Evolutionary conservation across 228 moss, liverwort and hornwort species (phyloP), one percentile per base, ranked within the genome.

Genomic region (Sphagnum fallax): DNA sequence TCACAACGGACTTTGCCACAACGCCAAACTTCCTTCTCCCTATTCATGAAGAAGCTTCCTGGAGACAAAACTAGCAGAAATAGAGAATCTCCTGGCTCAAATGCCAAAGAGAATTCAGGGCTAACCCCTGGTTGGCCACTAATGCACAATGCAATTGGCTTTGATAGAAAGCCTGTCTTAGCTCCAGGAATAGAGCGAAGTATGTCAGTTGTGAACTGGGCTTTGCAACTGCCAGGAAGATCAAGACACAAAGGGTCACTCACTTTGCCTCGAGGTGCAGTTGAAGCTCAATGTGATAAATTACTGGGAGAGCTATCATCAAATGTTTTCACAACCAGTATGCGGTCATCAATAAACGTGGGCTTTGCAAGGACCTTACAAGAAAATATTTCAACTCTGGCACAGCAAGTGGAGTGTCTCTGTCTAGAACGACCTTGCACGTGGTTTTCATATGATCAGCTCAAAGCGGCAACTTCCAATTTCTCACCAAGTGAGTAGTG

Each of bases 401-500:
- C 72, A 15, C 74, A 73, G 50, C 53, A 67, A 8, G 49, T 81
- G 68, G 65, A 77, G 53, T 11, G 58, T 10, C 72, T 81, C 47
- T 70, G 81, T 51, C 70, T 73, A 64, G 81, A 76, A 60, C 87
- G 80, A 8, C 84, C 69, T 58, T 90, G 82, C 76, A 77, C 53
- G 8, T 72, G 71, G 49, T 98, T 90, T 63, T 49, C 59, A 0
- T 81, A 75, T 14, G 91, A 83, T 51, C 91, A 91, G 1, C 75
- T 98, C 16, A 74, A 81, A 47, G 81, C 77, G 48, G 97, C 97
- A 0, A 98, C 97, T 1, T 82, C 85, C 16, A 52, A 55, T 62
- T 98, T 98, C 75, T 80, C 84, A 57, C 72, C 77, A 77, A 81
- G 97, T 91, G 77, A 14, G 72, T 72, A 49, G 48, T 49, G 32